Evolutionary conservation across 2,329 filamentous ascomycete genomes (phyloP), one percentile per base, ranked within the genome.

Genomic region (Chaetomium globosum): DNA sequence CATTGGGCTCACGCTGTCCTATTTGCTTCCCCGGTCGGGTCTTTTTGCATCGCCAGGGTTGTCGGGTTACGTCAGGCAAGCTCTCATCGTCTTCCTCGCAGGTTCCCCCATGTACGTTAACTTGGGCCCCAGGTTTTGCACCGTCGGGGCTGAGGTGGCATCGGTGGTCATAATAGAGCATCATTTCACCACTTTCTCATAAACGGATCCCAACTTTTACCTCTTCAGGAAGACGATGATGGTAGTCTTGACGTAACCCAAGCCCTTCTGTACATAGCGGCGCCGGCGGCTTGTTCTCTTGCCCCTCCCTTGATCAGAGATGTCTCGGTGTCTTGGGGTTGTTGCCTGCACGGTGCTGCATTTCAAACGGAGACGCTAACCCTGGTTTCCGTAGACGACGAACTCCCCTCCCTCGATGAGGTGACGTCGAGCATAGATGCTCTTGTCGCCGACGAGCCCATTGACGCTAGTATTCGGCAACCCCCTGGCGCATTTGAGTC

Each of bases 21-120:
- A n/a, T 62, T 61, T 55, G 62, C 63, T 60, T 61, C 51, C 33
- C 46, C 55, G 56, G 53, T 49, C 30, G 8, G 9, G 33, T 36
- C 8, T 30, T 30, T 66, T 67, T 64, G 73, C 75, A 76, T 76
- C 66, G 68, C 73, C 74, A 68, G 74, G 74, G 33, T 74, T 74
- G 71, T 76, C 73, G 77, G 64, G 76, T 79, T 77, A 82, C 78
- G 79, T 81, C 82, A 85, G 84, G 84, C 85, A 86, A 84, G 85
- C 85, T 83, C 87, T 87, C 85, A 86, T 88, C 86, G 85, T 88
- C 86, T 87, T 88, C 85, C 82, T 73, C 36, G 83, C 80, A 78
- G 76, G 75, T 74, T 76, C 74, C 78, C 78, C 80, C 77, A 86
- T 89, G 87, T 89, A 89, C 82, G 85, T 88, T 88, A 88, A 87